These are phyloP conservation scores for Cylindrotheca fusiformis DNA, from an alignment of 108 stramenopile genomes.

Conservation along the genomic window DNA sequence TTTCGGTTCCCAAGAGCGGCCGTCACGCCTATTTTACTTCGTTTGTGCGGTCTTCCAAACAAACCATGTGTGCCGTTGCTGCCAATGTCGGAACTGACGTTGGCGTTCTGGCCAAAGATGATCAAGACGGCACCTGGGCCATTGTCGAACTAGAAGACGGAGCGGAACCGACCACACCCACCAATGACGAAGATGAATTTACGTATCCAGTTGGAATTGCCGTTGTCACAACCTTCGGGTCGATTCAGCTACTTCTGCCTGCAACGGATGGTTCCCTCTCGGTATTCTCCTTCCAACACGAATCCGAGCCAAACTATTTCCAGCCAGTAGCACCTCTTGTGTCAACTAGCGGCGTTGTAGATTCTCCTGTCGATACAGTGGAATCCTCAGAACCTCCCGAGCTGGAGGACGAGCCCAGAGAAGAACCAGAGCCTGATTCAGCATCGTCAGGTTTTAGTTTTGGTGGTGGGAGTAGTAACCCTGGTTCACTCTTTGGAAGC, in stretches of 20 bases:
- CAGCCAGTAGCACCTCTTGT: background rate
- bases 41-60: constrained; percentile 11
- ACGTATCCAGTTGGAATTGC: constrained; percentile 63
- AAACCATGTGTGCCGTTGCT: constrained; percentile 57
- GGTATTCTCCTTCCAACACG: constrained; percentile 29
- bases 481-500: constrained; percentile 2
- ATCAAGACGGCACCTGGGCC: constrained; percentile 37
- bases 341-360: constrained; percentile 5
- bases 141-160: constrained; percentile 76
- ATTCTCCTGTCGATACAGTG: background rate
- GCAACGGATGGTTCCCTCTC: constrained; percentile 65
- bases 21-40: constrained; percentile 71
- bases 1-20: constrained; percentile 71
- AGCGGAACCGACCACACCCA: constrained; percentile 53
- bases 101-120: constrained; percentile 29
- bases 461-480: background rate
- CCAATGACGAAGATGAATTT: constrained; percentile 83
- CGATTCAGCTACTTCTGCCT: constrained; percentile 34
- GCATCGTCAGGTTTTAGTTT: background rate
- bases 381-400: constrained; percentile 7
- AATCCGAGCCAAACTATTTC: constrained; percentile 25
- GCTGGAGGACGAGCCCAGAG: constrained; percentile 6
- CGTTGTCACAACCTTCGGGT: constrained; percentile 25
- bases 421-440: background rate
- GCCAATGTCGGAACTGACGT: constrained; percentile 75